Base-by-base conservation (phyloP, 106 monocot species). In the Dendrobium huoshanense region DNA sequence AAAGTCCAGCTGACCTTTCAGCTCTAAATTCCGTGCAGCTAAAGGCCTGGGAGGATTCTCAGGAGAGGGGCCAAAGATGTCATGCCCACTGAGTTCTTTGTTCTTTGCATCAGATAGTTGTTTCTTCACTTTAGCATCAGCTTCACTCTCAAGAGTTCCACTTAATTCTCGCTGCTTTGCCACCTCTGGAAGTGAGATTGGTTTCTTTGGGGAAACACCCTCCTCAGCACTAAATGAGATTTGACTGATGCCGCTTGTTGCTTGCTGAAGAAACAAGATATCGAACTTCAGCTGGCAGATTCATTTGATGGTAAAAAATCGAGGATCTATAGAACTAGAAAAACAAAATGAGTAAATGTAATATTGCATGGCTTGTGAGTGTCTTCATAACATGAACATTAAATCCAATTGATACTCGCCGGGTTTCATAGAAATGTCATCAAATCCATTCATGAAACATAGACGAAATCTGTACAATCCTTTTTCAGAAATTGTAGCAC, bases 151-250 rank as follows among this genome's bases (percentile, higher is more conserved):
- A 45, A 90, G 64, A 68, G 43, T 93, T 40, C 92, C 92, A 87
- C 92, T 88, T n/a, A 93, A 80, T 80, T 93, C 92, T 44, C 92
- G 80, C 82, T 93, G 92, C 82, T 93, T 93, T 81, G 92, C 90
- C 59, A 93, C 86, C 78, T 93, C 92, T 27, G 92, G 67, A 48
- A 90, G 31, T 10, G 90, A 85, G 5, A 80, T 83, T 20, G 92
- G 92, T 80, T 93, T 93, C 85, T 88, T 93, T 17, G 89, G 90
- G 37, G 90, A 85, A 81, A 93, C 79, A 75, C 81, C 87, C 88
- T 93, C 90, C 45, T 93, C 89, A n/a, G 83, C 81, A 54, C 85
- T 87, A 75, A 93, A 93, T 22, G 92, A 93, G 67, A 93, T 93
- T 74, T 93, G 90, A 77, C 92, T 90, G 17, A 90, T 88, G 41